phyloP scores from a whole-genome alignment of 441 rosid species.

The Flueggea neowawraea region DNA sequence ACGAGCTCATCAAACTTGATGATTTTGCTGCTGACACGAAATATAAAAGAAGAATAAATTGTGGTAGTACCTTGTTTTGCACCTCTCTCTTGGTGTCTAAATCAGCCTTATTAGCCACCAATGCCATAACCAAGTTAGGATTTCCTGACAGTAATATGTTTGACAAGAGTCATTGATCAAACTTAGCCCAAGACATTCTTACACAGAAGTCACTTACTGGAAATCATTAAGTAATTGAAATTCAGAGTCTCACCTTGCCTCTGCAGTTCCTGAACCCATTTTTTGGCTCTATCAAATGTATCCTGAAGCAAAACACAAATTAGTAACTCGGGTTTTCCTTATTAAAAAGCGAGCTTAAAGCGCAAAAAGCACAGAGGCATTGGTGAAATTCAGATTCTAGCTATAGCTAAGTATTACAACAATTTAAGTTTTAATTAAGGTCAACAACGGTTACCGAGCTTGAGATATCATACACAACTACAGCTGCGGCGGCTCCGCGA shows the following conservation, averaged over 20 bases:
- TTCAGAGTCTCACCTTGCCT: slow-evolving; percentile 44
- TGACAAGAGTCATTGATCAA: no score
- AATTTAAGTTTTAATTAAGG: background rate
- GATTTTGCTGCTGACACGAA: background rate
- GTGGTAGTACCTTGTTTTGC: slow-evolving; percentile 41
- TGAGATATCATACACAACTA: slow-evolving; percentile 64
- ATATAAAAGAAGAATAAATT: background rate
- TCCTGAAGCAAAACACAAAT: slow-evolving; percentile 30
- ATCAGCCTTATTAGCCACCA: slow-evolving; percentile 75
- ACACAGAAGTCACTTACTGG: background rate
- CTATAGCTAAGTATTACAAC: background rate
- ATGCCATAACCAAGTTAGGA: slow-evolving; percentile 51
- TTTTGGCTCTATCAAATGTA: slow-evolving; percentile 47
- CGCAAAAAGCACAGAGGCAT: background rate
- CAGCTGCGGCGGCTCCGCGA: slow-evolving; percentile 85
- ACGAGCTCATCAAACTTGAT: background rate
- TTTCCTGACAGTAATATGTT: slow-evolving; percentile 24
- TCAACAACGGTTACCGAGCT: slow-evolving; percentile 36
- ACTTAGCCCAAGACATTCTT: no score
- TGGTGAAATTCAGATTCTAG: background rate
- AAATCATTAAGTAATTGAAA: background rate
- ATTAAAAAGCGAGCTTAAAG: background rate
- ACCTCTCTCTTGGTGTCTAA: slow-evolving; percentile 56
- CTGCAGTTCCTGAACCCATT: slow-evolving; percentile 66
- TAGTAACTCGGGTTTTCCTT: background rate